phyloP scores from a whole-genome alignment of 2,329 filamentous ascomycete species.

The Aspergillus ustus region DNA sequence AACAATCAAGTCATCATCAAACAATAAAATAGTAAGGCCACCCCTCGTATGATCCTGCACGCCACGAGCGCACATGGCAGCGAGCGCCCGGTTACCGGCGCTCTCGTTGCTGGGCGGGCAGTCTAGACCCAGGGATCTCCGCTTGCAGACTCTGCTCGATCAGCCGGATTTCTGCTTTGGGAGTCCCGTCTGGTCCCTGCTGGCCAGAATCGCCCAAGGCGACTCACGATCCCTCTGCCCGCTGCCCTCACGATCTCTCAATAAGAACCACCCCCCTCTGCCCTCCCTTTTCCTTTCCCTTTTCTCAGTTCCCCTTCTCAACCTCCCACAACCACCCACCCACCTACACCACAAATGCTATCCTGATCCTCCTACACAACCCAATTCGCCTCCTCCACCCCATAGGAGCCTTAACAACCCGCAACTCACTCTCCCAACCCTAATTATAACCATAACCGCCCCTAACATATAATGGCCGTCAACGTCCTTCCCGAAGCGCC shows the following conservation, averaged over 20 bases:
- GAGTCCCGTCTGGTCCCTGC: slow-evolving; percentile 16
- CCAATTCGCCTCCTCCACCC: background rate
- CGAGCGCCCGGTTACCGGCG: background rate
- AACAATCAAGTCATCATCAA: background rate
- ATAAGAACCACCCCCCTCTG: slow-evolving; percentile 4
- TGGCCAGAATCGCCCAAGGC: background rate
- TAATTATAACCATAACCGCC: background rate
- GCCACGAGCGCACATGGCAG: background rate
- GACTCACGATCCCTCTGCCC: background rate
- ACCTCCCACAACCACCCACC: slow-evolving; percentile 6
- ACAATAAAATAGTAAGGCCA: background rate
- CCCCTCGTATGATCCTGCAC: background rate
- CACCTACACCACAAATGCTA: slow-evolving; percentile 3
- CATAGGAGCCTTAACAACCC: background rate
- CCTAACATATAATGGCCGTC: slow-evolving; percentile 29
- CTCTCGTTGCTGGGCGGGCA: background rate
- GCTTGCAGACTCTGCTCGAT: slow-evolving; percentile 31
- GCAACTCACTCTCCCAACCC: background rate
- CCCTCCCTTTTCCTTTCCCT: slow-evolving; percentile 9
- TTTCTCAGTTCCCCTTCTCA: background rate
- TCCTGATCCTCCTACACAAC: slow-evolving; percentile 1
- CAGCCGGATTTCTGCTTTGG: slow-evolving; percentile 29
- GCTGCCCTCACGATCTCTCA: background rate
- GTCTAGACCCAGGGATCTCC: slow-evolving; percentile 27
- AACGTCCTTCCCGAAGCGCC: slow-evolving; percentile 19